Conservation (phyloP, 805 yeast genomes). For the Saccharomycopsis fermentans region DNA sequence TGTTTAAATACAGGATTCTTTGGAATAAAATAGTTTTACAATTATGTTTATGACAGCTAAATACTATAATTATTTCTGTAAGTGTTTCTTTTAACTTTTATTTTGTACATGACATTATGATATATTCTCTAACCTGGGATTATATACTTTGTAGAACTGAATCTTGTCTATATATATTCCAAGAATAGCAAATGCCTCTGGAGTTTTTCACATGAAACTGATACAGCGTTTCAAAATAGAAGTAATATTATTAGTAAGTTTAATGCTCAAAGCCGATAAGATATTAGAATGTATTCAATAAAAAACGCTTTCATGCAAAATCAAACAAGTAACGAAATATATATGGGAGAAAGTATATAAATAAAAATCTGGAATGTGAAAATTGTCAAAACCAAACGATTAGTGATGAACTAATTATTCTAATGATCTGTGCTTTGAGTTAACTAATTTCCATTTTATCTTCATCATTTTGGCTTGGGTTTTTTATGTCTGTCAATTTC, state of each 20-base stretch:
- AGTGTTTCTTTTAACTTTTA: neutral
- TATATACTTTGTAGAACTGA: too few species aligned
- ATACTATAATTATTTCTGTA: neutral
- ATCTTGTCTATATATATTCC: too few species aligned
- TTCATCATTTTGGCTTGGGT: neutral
- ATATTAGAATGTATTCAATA: neutral
- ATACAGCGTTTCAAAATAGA: too few species aligned
- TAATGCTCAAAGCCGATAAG: neutral
- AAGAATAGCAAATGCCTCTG: too few species aligned
- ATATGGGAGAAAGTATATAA: neutral
- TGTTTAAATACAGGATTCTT: neutral
- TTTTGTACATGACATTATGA: too few species aligned
- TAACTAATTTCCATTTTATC: neutral
- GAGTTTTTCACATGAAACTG: too few species aligned
- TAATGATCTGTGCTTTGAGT: neutral
- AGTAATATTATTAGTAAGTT: too few species aligned
- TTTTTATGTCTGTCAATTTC: slow-evolving; percentile 20
- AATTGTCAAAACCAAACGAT: neutral
- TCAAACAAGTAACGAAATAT: neutral
- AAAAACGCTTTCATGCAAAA: neutral
- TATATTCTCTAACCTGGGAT: too few species aligned
- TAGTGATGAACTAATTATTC: neutral
- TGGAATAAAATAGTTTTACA: neutral
- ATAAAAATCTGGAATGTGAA: neutral
- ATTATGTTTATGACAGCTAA: neutral